Percentiles rank a stretch among this genome's conserved stretches.
These are phyloP conservation scores for Neonectria hederae DNA, from an alignment of 2,329 filamentous ascomycete genomes.

Conservation along the genomic window DNA sequence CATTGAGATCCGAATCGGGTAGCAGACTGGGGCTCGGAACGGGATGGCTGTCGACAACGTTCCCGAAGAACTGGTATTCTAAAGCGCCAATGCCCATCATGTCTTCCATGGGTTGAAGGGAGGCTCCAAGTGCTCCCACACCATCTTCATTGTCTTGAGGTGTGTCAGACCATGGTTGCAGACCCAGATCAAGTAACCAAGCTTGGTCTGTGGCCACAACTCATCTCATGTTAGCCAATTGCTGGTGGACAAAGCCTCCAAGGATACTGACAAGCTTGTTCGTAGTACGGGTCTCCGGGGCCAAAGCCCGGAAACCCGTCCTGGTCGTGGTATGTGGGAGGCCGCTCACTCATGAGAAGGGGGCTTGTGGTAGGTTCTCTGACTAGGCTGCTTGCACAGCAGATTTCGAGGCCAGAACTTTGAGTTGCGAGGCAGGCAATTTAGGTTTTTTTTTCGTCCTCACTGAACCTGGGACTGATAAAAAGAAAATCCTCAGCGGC, in stretches of 20 bases:
- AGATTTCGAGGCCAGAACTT: neutral
- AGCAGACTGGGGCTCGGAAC: neutral
- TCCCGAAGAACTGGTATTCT: neutral
- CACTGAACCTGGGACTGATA: neutral
- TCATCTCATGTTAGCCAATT: slow-evolving; percentile 8
- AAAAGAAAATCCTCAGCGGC: neutral
- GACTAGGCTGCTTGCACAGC: slow-evolving; percentile 7
- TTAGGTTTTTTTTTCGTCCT: slow-evolving; percentile 24
- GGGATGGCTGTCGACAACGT: neutral
- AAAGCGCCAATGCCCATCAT: neutral
- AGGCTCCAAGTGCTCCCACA: neutral
- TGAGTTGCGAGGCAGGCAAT: slow-evolving; percentile 14
- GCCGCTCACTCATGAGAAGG: slow-evolving; percentile 25
- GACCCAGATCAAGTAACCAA: neutral
- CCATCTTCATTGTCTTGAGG: neutral
- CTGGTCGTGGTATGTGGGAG: slow-evolving; percentile 9
- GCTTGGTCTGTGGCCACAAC: neutral
- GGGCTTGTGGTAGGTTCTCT: neutral
- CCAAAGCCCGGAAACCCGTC: slow-evolving; percentile 28
- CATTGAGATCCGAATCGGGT: neutral
- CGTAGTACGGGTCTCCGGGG: slow-evolving; percentile 31
- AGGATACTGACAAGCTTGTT: slow-evolving; percentile 25
- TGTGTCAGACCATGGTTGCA: neutral
- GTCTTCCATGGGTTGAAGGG: neutral
- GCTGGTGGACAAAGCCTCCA: slow-evolving; percentile 19